Conservation (phyloP, 805 yeast species). For the Pichia membranifaciens region DNA sequence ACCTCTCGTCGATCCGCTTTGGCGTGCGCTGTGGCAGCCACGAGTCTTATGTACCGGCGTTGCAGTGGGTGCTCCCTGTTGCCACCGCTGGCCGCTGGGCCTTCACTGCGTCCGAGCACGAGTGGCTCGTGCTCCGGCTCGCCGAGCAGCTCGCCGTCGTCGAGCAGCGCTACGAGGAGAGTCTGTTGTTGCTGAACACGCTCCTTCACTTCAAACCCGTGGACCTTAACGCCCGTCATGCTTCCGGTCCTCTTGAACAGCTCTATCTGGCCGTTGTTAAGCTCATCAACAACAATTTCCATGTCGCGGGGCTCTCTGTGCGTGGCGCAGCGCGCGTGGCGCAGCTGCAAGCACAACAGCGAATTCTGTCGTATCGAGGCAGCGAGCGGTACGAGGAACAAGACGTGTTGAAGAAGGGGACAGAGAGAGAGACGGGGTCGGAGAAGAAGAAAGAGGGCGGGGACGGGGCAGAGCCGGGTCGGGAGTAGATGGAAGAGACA, state of each 20-base stretch:
- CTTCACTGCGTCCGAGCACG: neutral
- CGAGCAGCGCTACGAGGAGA: neutral
- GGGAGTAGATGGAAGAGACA: too few species aligned
- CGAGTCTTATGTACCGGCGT: neutral
- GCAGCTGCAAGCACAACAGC: neutral
- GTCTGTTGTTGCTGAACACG: neutral
- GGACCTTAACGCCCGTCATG: too few species aligned
- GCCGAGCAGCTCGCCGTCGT: neutral
- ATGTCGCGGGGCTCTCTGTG: too few species aligned
- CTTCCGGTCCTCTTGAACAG: too few species aligned
- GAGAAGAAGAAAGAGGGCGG: too few species aligned
- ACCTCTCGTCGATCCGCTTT: neutral
- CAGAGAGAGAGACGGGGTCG: too few species aligned
- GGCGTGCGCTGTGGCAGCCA: neutral
- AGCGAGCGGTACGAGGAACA: neutral
- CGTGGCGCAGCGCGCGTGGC: too few species aligned
- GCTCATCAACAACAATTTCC: too few species aligned
- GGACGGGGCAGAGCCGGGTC: too few species aligned
- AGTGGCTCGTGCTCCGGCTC: neutral
- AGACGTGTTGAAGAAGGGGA: too few species aligned
- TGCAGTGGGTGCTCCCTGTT: neutral
- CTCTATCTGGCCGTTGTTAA: too few species aligned
- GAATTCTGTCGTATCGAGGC: slow-evolving; percentile 1
- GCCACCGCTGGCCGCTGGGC: neutral
- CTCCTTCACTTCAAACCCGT: too few species aligned